These are phyloP conservation scores for Lithocarpus polystachyus DNA, from an alignment of 306 rosid genomes.

Conservation along the genomic window DNA sequence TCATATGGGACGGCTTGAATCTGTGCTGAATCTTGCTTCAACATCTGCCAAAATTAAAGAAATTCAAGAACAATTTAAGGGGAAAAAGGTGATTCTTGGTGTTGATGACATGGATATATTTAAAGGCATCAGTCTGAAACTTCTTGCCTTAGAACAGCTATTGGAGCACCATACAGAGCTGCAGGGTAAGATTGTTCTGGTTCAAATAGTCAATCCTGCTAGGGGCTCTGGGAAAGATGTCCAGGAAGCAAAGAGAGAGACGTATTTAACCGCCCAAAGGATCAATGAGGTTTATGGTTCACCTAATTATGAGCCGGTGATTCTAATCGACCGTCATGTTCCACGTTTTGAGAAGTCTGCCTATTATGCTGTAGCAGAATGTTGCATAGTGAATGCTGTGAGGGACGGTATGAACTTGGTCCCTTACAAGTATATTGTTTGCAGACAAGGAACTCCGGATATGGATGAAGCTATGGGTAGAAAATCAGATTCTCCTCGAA, in stretches of 20 bases:
- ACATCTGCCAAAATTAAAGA: slow-evolving; percentile 66
- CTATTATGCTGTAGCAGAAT: slow-evolving; percentile 77
- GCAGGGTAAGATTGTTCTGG: slow-evolving; percentile 59
- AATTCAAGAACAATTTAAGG: slow-evolving; percentile 60
- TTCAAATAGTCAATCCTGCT: slow-evolving; percentile 88
- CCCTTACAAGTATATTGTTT: slow-evolving; percentile 77
- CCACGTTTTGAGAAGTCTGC: slow-evolving; percentile 77
- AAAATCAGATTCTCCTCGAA: slow-evolving; percentile 37
- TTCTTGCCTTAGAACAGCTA: slow-evolving; percentile 75
- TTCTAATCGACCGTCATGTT: slow-evolving; percentile 70
- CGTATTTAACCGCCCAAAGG: slow-evolving; percentile 53
- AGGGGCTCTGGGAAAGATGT: slow-evolving; percentile 83
- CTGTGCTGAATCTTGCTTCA: slow-evolving; percentile 54
- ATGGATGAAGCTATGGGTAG: slow-evolving; percentile 54
- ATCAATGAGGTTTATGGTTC: slow-evolving; percentile 60
- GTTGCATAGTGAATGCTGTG: slow-evolving; percentile 87
- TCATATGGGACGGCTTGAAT: slow-evolving; percentile 83
- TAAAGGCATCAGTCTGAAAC: slow-evolving; percentile 77
- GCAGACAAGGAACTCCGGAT: slow-evolving; percentile 65
- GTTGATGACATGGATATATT: slow-evolving; percentile 91
- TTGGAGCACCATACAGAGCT: slow-evolving; percentile 59
- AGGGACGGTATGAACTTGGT: slow-evolving; percentile 89
- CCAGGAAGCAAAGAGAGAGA: slow-evolving; percentile 68
- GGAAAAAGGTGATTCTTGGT: slow-evolving; percentile 55
- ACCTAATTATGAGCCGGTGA: slow-evolving; percentile 57